Percentiles rank a stretch among this genome's conserved stretches.
Evolutionary conservation across 2,329 filamentous ascomycete species (phyloP).

Genomic region (Lasiodiplodia theobromae): DNA sequence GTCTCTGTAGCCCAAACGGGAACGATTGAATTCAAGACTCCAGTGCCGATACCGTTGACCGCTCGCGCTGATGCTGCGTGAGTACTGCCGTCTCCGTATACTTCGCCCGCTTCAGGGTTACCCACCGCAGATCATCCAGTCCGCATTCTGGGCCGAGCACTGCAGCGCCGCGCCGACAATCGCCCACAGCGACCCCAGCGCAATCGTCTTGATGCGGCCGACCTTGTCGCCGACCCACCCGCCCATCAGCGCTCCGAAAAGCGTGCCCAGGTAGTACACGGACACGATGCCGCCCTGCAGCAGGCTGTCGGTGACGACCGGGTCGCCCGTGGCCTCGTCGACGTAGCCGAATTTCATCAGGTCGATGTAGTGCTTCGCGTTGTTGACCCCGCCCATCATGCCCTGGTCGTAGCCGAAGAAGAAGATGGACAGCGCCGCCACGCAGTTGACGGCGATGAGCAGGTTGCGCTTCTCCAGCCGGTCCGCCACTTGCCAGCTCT

Average conservation of each 20-base stretch:
- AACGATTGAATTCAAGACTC: conserved; percentile 73
- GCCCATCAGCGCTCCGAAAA: conserved; percentile 39
- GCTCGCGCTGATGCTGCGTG: conserved; percentile 54
- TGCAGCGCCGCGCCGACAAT: conserved; percentile 66
- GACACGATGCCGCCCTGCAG: conserved; percentile 45
- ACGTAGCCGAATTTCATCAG: conserved; percentile 42
- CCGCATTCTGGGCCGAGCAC: conserved; percentile 68
- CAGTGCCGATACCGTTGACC: conserved; percentile 71
- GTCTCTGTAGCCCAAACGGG: conserved; percentile 77
- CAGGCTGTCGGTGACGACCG: conserved; percentile 37
- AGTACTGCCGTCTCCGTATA: not conserved
- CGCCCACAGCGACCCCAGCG: conserved; percentile 37
- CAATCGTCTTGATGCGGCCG: conserved; percentile 41
- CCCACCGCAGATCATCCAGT: conserved; percentile 74
- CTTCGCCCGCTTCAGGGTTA: not conserved
- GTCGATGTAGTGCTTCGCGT: conserved; percentile 41
- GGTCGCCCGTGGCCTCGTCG: conserved; percentile 36
- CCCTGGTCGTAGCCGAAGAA: conserved; percentile 46
- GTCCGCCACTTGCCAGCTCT: conserved; percentile 23
- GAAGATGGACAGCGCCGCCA: conserved; percentile 41
- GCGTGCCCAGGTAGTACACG: conserved; percentile 42
- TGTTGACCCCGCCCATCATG: conserved; percentile 46
- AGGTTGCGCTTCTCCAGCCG: conserved; percentile 40
- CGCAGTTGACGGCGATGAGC: conserved; percentile 42
- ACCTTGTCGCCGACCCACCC: conserved; percentile 39